phyloP scores from a whole-genome alignment of 768 basidiomycete genomes.

The Panus rudis region DNA sequence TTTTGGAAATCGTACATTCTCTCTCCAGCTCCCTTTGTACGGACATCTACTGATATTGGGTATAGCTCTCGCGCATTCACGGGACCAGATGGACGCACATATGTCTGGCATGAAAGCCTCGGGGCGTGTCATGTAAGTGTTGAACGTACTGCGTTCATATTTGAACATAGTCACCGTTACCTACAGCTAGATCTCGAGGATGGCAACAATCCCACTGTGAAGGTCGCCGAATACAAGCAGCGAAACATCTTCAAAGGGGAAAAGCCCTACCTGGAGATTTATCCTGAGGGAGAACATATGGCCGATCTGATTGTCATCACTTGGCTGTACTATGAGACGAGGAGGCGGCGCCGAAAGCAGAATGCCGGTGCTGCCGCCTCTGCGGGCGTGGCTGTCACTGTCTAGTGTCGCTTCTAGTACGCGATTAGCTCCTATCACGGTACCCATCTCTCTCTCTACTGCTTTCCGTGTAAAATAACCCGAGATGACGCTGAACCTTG shows the following conservation, averaged over 20 bases:
- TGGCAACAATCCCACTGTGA: not conserved
- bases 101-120: not conserved
- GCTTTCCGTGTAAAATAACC: too few species aligned
- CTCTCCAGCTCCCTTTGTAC: too few species aligned
- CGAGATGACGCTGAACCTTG: too few species aligned
- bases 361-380: too few species aligned
- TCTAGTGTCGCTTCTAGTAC: too few species aligned
- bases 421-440: too few species aligned
- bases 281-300: not conserved
- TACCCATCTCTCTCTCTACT: too few species aligned
- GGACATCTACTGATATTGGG: too few species aligned
- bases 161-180: not conserved
- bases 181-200: not conserved
- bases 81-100: not conserved
- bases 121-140: not conserved
- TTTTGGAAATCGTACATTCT: conserved; percentile 1
- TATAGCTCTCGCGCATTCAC: too few species aligned
- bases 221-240: not conserved
- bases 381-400: too few species aligned
- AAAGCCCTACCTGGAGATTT: conserved; percentile 3
- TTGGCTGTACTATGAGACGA: conserved; percentile 7
- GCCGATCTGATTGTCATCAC: conserved; percentile 7
- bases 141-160: not conserved
- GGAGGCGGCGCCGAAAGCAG: not conserved
- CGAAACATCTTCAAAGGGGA: not conserved